Evolutionary conservation across 2,329 filamentous ascomycete genomes (phyloP), one percentile per base, ranked within the genome.

Genomic region (Aspergillus intermedius): DNA sequence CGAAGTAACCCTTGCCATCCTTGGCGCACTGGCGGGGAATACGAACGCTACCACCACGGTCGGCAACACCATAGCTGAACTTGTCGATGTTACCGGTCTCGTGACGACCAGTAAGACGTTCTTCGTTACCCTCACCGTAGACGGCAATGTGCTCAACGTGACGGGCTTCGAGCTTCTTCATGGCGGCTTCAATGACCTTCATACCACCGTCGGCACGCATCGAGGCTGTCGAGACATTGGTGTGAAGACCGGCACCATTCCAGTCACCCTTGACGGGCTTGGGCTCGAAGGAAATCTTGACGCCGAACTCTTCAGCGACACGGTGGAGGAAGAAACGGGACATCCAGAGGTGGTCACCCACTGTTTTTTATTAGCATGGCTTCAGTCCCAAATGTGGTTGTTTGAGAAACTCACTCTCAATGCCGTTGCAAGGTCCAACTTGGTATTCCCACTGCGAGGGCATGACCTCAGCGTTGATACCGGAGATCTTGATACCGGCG

Each of bases 381-480:
- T 28, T 40, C 43, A 46, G 30, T 4, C 35, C 12, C 10, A 12
- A 10, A 13, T 30, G 9, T 22, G 8, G 8, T 22, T 4, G 15
- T 17, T 40, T 15, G 45, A 44, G 35, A 30, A 46, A 77, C 82
- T 75, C 72, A 88, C 85, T 87, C 69, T 84, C 77, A 63, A 96
- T 96, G 56, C 90, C 91, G 47, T 77, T 73, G 74, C 88, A 95
- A 56, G 91, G 91, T 49, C 91, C 91, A 63, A 96, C 88, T 71
- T 96, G 91, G 83, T 88, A 96, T 73, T 97, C 91, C 91, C 91
- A 97, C 75, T 96, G 91, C 52, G 87, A 90, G 56, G 90, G 87
- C 88, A 96, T 95, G 66, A 98, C 93, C 81, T 98, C 93, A 58
- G 93, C 93, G 74, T 98, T 98, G 77, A 93, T 97, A 66, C 93